Percentiles rank a stretch among this genome's conserved stretches.
Conservation (phyloP, 768 basidiomycete species). For the Mycena galericulata region DNA sequence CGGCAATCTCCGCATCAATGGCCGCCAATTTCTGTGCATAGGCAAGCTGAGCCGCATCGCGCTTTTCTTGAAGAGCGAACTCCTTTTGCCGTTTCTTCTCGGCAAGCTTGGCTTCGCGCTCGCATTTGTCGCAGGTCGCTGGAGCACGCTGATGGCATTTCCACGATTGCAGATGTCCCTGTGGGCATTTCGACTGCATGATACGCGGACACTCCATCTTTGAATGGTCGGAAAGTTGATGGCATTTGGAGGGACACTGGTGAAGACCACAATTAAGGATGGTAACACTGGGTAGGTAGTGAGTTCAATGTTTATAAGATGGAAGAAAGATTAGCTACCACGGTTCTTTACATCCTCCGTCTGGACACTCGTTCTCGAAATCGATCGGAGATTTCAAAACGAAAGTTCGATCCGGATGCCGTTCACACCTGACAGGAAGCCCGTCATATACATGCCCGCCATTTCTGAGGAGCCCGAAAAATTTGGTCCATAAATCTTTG, state of each 20-base stretch:
- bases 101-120: conserved; percentile 50
- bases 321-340: conserved; percentile 57
- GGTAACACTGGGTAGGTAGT: conserved; percentile 52
- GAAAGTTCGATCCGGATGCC: conserved; percentile 58
- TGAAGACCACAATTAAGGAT: conserved; percentile 65
- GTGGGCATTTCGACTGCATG: conserved; percentile 54
- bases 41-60: conserved; percentile 49
- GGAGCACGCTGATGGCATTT: conserved; percentile 52
- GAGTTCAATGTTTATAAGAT: neutral
- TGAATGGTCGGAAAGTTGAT: conserved; percentile 65
- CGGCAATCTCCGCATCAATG: conserved; percentile 51
- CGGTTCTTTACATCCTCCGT: conserved; percentile 70
- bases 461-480: conserved; percentile 58
- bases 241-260: conserved; percentile 70
- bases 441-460: conserved; percentile 67
- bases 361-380: conserved; percentile 65
- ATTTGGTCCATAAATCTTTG: conserved; percentile 60
- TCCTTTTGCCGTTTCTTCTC: conserved; percentile 49
- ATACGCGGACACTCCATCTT: conserved; percentile 60
- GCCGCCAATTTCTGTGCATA: conserved; percentile 51
- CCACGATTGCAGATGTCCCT: conserved; percentile 56
- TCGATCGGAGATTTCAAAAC: conserved; percentile 56
- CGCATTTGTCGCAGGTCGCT: conserved; percentile 49
- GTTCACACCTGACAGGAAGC: conserved; percentile 68
- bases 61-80: conserved; percentile 51